phyloP scores from a whole-genome alignment of 345 rosid genomes.

The Dimocarpus longan region DNA sequence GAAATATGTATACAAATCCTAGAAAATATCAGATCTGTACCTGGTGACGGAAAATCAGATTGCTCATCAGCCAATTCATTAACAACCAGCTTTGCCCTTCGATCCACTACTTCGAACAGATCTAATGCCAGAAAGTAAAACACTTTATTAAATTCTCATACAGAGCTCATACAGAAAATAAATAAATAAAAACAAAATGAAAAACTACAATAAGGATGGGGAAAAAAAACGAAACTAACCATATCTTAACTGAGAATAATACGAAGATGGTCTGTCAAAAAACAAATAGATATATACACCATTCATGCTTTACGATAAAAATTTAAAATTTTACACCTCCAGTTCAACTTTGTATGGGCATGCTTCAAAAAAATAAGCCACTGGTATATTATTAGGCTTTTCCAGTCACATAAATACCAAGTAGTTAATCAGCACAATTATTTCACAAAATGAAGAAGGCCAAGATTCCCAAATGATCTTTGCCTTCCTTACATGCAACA shows the following conservation, averaged over 20 bases:
- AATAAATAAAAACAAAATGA: not conserved
- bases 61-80: slow-evolving; percentile 84
- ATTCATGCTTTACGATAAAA: not conserved
- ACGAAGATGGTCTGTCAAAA: not conserved
- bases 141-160: slow-evolving; percentile 10
- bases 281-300: not conserved
- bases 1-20: not conserved
- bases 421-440: not conserved
- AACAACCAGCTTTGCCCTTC: slow-evolving; percentile 94
- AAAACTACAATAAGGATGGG: slow-evolving; percentile 4
- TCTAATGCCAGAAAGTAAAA: slow-evolving; percentile 42
- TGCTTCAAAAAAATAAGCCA: not conserved
- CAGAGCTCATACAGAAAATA: not conserved
- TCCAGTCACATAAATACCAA: not conserved
- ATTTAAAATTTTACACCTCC: not conserved
- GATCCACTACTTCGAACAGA: slow-evolving; percentile 95
- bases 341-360: not conserved
- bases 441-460: not conserved
- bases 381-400: not conserved
- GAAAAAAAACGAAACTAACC: not conserved
- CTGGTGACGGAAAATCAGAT: slow-evolving; percentile 55
- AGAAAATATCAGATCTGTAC: slow-evolving; percentile 36
- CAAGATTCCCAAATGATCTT: not conserved
- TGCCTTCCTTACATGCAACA: not conserved
- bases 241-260: not conserved